Evolutionary conservation across 441 rosid genomes (phyloP).

Genomic region (Populus hybrid): DNA sequence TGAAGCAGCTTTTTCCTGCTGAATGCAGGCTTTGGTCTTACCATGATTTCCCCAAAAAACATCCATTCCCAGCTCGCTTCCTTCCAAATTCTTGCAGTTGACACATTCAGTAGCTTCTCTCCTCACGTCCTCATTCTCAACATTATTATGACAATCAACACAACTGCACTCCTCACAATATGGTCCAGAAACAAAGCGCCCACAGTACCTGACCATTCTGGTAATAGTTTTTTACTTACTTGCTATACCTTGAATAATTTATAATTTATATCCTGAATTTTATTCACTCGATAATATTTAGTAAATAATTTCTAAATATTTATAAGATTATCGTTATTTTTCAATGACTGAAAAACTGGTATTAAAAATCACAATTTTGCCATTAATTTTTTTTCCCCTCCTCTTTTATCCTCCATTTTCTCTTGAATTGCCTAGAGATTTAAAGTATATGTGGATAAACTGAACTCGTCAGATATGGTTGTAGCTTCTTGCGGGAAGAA

Average conservation of each 20-base stretch:
- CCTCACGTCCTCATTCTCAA: constrained; percentile 40
- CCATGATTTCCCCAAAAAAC: constrained; percentile 11
- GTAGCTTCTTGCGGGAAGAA: constrained; percentile 42
- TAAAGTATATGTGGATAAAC: constrained; percentile 20
- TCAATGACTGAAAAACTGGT: no score
- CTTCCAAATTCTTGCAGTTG: constrained; percentile 12
- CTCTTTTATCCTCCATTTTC: no score
- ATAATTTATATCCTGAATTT: no score
- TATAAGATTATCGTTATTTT: no score
- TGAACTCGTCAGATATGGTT: constrained; percentile 33
- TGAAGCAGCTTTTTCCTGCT: constrained; percentile 28
- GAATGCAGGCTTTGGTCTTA: constrained; percentile 24
- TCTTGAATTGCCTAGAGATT: no score
- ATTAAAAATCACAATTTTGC: no score
- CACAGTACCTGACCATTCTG: constrained; percentile 53
- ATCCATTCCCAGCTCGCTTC: constrained; percentile 18
- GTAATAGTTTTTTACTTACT: neutral
- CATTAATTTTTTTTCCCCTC: no score
- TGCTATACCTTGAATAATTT: neutral
- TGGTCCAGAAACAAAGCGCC: constrained; percentile 60
- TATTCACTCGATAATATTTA: no score
- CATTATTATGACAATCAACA: constrained; percentile 50
- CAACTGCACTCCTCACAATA: constrained; percentile 66
- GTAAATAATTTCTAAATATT: no score
- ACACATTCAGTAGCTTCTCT: constrained; percentile 36